phyloP scores from a whole-genome alignment of 305 asterid genomes.

The Solanum chacoense region DNA sequence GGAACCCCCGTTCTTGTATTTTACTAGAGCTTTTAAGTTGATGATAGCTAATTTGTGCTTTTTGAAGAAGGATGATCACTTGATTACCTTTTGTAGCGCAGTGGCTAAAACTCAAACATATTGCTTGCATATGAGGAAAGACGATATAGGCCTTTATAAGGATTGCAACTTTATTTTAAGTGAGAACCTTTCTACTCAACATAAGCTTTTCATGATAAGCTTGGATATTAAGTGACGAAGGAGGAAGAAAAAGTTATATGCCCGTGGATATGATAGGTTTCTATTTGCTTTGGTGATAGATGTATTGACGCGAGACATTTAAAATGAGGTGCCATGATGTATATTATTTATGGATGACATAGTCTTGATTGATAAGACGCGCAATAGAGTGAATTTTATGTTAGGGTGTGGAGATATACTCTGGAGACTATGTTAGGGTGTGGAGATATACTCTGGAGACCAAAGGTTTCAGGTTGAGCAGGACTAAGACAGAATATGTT shows the following conservation, averaged over 20 bases:
- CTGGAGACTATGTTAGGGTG: background rate
- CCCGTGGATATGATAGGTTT: background rate
- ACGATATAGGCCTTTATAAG: background rate
- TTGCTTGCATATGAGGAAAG: background rate
- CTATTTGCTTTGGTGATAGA: background rate
- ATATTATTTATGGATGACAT: background rate
- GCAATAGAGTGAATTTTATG: background rate
- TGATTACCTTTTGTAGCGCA: background rate
- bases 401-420: background rate
- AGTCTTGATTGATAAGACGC: background rate
- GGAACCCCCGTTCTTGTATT: too few species aligned
- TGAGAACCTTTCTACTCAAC: background rate
- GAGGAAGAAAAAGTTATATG: background rate
- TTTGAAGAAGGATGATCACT: too few species aligned
- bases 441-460: background rate
- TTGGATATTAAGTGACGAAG: too few species aligned
- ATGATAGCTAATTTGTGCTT: too few species aligned
- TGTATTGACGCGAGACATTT: background rate
- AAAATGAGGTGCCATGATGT: background rate
- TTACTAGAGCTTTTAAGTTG: too few species aligned
- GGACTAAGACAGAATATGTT: background rate
- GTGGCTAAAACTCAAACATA: background rate
- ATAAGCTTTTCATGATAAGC: too few species aligned
- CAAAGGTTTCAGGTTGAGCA: background rate
- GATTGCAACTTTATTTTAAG: background rate